These are phyloP conservation scores for Tieghemostelium lacteum DNA, from an alignment of 78 protist species.

Conservation along the genomic window DNA sequence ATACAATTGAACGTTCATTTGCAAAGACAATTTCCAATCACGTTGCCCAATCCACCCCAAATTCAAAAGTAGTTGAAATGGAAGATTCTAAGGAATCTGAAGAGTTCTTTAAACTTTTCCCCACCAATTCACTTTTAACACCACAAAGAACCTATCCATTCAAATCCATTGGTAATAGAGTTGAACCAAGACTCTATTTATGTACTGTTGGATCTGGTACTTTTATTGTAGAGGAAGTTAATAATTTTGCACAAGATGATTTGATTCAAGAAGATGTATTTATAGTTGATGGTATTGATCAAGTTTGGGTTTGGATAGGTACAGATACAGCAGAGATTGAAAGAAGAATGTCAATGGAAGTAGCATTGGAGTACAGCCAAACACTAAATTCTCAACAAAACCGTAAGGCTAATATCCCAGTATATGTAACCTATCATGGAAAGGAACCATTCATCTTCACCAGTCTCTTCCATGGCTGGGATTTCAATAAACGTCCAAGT, in stretches of 20 bases:
- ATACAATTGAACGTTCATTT: constrained; percentile 23
- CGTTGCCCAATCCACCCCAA: not conserved
- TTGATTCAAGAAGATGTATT: constrained; percentile 79
- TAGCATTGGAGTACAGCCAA: constrained; percentile 62
- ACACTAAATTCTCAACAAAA: not conserved
- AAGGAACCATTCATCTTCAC: constrained; percentile 81
- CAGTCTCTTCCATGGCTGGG: constrained; percentile 84
- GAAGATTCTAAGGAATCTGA: constrained; percentile 56
- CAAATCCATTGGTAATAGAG: not conserved
- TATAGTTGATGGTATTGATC: constrained; percentile 76
- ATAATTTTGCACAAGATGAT: constrained; percentile 79
- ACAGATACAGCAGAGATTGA: constrained; percentile 64
- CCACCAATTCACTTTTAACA: not conserved
- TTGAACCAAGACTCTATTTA: constrained; percentile 69
- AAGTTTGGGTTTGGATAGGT: constrained; percentile 82
- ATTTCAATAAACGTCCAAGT: constrained; percentile 24
- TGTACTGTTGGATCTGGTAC: constrained; percentile 79
- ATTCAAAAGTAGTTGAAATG: constrained; percentile 15
- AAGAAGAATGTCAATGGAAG: constrained; percentile 71
- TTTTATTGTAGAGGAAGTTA: constrained; percentile 74
- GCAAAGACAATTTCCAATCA: constrained; percentile 27
- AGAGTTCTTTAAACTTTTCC: constrained; percentile 60
- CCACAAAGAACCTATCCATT: constrained; percentile 12
- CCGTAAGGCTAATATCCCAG: constrained; percentile 24
- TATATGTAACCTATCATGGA: constrained; percentile 33